Base-by-base conservation (phyloP, 495 filamentous ascomycete species). In the Zalerion maritima region DNA sequence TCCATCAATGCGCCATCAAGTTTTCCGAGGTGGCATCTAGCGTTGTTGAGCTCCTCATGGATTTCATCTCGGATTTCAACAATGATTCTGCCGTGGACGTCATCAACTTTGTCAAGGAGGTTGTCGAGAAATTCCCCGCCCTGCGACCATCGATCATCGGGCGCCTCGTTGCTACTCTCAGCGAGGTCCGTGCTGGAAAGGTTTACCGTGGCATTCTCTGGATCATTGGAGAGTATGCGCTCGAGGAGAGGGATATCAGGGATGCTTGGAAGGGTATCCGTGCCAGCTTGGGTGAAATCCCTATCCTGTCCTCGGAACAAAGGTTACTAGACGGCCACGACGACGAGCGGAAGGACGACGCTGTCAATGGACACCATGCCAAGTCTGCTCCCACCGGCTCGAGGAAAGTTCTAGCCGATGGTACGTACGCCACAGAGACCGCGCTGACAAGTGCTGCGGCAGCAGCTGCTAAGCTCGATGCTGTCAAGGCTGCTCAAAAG, bases 61-160 rank as follows among this genome's bases (percentile, higher is more conserved):
- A 99, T 47, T 94, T 96, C 48, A 96, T 99, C 49, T 83, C 80
- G 31, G 91, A 99, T 50, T 94, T 94, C 54, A 96, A 89, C 65
- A 94, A 84, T 45, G 78, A 83, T 24, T 92, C 86, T 2, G 89
- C 91, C 2, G 82, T 99, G 16, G 91, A 99, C 57, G 86, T 99
- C 7, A 94, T 99, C 43, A 79, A 81, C 12, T 99, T 99, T 40
- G 86, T 96, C 26, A 99, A 99, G 54, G 91, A 99, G 47, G 91
- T 99, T 5, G 91, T 94, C 3, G 91, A 99, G 60, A 93, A 89
- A 48, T 99, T 94, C 65, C 87, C 91, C 12, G 72, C 82, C 34
- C 66, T 99, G 27, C 75, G 91, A 23, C 65, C 73, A 11, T 75
- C 81, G 1, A 93, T 99, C 41, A 74, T 96, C 4, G 71, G 80